Percentiles rank a stretch among this genome's conserved stretches.
These are phyloP conservation scores for Aspergillus ellipticus DNA, from an alignment of 495 filamentous ascomycete genomes.

Conservation along the genomic window DNA sequence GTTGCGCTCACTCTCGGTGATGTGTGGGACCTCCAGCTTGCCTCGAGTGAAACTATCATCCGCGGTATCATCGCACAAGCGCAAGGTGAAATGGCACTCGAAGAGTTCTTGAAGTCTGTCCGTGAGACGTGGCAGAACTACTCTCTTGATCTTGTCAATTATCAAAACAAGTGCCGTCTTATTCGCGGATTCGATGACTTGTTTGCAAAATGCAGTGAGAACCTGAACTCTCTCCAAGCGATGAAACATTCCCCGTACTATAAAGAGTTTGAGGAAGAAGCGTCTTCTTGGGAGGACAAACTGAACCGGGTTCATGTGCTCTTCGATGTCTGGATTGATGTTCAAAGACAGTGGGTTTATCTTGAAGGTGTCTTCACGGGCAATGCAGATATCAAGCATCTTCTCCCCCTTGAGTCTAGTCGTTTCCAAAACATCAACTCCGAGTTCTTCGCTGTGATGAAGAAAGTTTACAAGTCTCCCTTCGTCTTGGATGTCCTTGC, in stretches of 20 bases:
- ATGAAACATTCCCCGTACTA: slow-evolving; percentile 99
- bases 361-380: slow-evolving; percentile 97
- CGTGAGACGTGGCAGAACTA: slow-evolving; percentile 96
- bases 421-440: slow-evolving; percentile 99
- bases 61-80: slow-evolving; percentile 91
- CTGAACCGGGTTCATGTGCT: slow-evolving; percentile 94
- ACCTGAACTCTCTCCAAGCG: slow-evolving; percentile 93
- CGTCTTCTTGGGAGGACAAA: slow-evolving; percentile 94
- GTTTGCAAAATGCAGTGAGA: slow-evolving; percentile 97
- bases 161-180: slow-evolving; percentile 94
- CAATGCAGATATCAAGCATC: slow-evolving; percentile 97
- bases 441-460: slow-evolving; percentile 96
- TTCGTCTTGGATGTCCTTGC: slow-evolving; percentile 92
- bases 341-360: slow-evolving; percentile 99
- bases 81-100: slow-evolving; percentile 96
- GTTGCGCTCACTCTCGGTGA: slow-evolving; percentile 93
- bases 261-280: slow-evolving; percentile 98
- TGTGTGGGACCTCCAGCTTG: slow-evolving; percentile 94
- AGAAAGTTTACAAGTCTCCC: slow-evolving; percentile 94
- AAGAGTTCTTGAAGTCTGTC: slow-evolving; percentile 96
- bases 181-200: slow-evolving; percentile 98
- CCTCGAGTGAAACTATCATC: slow-evolving; percentile 79
- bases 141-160: slow-evolving; percentile 87
- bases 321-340: slow-evolving; percentile 99
- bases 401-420: slow-evolving; percentile 91